Percentiles rank a stretch among this genome's conserved stretches.
Conservation (phyloP, 1,284 basidiomycete species). For the Pseudozyma sp. region DNA sequence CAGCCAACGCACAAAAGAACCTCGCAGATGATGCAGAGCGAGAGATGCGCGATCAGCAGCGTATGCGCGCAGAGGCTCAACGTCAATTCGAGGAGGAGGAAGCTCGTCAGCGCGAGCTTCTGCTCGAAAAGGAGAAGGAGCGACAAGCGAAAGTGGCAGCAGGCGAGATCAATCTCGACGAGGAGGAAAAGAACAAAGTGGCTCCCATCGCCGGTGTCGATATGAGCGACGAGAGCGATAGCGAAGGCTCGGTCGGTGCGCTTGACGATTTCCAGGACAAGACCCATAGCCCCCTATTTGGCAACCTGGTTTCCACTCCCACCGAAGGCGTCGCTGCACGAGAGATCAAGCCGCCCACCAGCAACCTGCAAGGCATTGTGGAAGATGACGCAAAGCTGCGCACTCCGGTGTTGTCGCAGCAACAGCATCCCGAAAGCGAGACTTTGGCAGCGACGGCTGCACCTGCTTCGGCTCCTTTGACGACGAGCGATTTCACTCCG, state of each 20-base stretch:
- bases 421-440: not conserved
- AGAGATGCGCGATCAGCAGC: slow-evolving; percentile 52
- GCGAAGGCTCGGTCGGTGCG: slow-evolving; percentile 51
- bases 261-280: slow-evolving; percentile 49
- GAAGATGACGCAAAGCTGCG: slow-evolving; percentile 18
- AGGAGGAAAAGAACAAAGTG: slow-evolving; percentile 43
- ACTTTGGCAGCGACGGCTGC: slow-evolving; percentile 16
- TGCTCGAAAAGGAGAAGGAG: slow-evolving; percentile 55
- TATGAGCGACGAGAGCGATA: slow-evolving; percentile 67
- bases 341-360: slow-evolving; percentile 36
- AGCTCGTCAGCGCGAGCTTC: slow-evolving; percentile 51
- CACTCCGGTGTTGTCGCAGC: not conserved
- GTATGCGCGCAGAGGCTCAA: slow-evolving; percentile 51
- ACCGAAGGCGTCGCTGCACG: slow-evolving; percentile 27
- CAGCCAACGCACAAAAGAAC: slow-evolving; percentile 63
- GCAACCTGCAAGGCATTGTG: slow-evolving; percentile 31
- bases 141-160: slow-evolving; percentile 49
- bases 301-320: slow-evolving; percentile 39
- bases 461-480: slow-evolving; percentile 26
- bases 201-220: slow-evolving; percentile 64
- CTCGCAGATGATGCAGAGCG: slow-evolving; percentile 49
- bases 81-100: slow-evolving; percentile 63
- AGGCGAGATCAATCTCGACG: slow-evolving; percentile 33
- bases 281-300: slow-evolving; percentile 63
- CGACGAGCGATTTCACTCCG: slow-evolving; percentile 19